Percentiles rank a stretch among this genome's conserved stretches.
These are phyloP conservation scores for Gossypium rotundifolium DNA, from an alignment of 345 rosid genomes.

Conservation along the genomic window DNA sequence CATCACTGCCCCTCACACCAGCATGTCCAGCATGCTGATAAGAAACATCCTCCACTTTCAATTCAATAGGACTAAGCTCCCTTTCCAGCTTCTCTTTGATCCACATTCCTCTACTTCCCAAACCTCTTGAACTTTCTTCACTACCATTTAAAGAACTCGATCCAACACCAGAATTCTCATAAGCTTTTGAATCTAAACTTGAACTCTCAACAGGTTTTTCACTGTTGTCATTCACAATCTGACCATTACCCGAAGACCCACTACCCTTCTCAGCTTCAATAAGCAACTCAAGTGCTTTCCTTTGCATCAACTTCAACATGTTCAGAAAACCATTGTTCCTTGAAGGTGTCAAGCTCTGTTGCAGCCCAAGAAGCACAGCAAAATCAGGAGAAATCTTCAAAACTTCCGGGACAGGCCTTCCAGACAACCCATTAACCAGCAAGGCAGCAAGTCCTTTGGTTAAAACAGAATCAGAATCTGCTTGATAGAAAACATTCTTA, in stretches of 20 bases:
- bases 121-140: conserved; percentile 19
- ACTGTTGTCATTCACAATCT: conserved; percentile 1
- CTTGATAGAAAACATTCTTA: conserved; percentile 66
- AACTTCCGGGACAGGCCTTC: conserved; percentile 64
- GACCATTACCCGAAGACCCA: conserved; percentile 9
- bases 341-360: conserved; percentile 79
- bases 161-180: conserved; percentile 4
- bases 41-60: conserved; percentile 82
- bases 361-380: conserved; percentile 66
- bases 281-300: conserved; percentile 57
- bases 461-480: conserved; percentile 84
- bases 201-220: conserved; percentile 8
- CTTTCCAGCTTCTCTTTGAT: conserved; percentile 64
- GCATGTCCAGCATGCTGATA: conserved; percentile 96
- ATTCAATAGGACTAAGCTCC: conserved; percentile 58
- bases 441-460: conserved; percentile 90
- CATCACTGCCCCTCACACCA: conserved; percentile 68
- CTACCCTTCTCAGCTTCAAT: conserved; percentile 32
- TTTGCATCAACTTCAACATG: conserved; percentile 90
- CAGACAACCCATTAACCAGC: conserved; percentile 79
- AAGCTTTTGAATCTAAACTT: conserved; percentile 5
- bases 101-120: conserved; percentile 63
- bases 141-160: conserved; percentile 5
- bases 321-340: conserved; percentile 91
- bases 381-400: conserved; percentile 76